Conservation (phyloP, 2,329 filamentous ascomycete species). For the Zymoseptoria ardabiliae region DNA sequence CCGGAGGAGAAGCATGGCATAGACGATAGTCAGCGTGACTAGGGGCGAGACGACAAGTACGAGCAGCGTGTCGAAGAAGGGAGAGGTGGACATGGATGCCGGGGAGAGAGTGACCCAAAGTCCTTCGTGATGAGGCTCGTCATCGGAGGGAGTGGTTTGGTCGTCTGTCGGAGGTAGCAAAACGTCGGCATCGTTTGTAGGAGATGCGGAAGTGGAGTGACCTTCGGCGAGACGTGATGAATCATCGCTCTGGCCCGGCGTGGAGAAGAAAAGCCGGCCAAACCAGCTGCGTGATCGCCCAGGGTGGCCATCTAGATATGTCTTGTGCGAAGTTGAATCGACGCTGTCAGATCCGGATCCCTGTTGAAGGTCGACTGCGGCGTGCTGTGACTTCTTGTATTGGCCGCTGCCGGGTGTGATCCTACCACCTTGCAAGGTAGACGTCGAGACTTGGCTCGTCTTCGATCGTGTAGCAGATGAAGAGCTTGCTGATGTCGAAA, state of each 20-base stretch:
- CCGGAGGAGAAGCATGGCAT: conserved; percentile 76
- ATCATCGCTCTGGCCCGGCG: conserved; percentile 1
- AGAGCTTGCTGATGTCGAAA: conserved; percentile 18
- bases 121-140: conserved; percentile 53
- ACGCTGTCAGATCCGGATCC: conserved; percentile 9
- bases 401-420: conserved; percentile 67
- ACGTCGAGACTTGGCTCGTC: conserved; percentile 22
- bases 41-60: conserved; percentile 92
- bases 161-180: conserved; percentile 2
- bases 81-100: conserved; percentile 76
- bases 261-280: conserved; percentile 17
- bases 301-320: conserved; percentile 6
- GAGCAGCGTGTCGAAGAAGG: conserved; percentile 93
- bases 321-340: conserved; percentile 13
- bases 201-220: neutral
- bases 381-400: conserved; percentile 45
- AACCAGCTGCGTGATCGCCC: conserved; percentile 21
- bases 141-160: neutral
- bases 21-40: conserved; percentile 86
- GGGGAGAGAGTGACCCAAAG: conserved; percentile 96
- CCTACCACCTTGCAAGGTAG: conserved; percentile 50
- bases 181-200: neutral
- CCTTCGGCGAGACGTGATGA: neutral
- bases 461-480: conserved; percentile 17
- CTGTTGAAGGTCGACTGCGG: conserved; percentile 17